Percentiles rank a stretch among this genome's conserved stretches.
These are phyloP conservation scores for Pseudotulostoma volvatum DNA, from an alignment of 495 filamentous ascomycete genomes.

Conservation along the genomic window DNA sequence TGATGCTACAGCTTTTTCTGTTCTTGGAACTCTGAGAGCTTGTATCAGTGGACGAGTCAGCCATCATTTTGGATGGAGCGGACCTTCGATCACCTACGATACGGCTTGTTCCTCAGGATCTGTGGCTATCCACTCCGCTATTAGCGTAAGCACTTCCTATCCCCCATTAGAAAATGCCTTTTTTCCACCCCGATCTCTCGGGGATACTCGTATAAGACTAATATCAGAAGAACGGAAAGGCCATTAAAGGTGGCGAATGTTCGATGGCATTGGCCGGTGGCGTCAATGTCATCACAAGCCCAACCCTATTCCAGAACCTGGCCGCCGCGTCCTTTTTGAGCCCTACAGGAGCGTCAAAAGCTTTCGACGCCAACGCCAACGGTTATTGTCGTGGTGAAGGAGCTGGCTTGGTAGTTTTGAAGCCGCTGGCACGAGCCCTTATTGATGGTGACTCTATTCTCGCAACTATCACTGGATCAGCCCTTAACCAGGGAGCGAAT, in stretches of 20 bases:
- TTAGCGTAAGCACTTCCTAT: too few relatives aligned
- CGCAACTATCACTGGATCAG: conserved; percentile 42
- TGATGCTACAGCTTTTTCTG: conserved; percentile 20
- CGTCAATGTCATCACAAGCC: conserved; percentile 25
- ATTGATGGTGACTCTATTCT: conserved; percentile 46
- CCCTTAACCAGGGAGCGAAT: conserved; percentile 51
- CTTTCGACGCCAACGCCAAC: conserved; percentile 53
- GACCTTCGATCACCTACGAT: conserved; percentile 27
- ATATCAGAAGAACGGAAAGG: too few relatives aligned
- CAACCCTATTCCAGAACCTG: conserved; percentile 20
- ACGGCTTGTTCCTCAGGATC: conserved; percentile 32
- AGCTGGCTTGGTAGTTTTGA: conserved; percentile 48
- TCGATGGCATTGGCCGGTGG: conserved; percentile 25
- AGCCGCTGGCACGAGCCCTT: conserved; percentile 44
- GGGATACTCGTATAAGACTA: too few relatives aligned
- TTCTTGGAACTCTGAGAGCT: conserved; percentile 18
- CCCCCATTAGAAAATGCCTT: too few relatives aligned
- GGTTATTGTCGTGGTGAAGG: conserved; percentile 62
- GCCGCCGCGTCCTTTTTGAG: conserved; percentile 23
- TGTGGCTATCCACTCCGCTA: conserved; percentile 26
- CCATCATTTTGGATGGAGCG: conserved; percentile 35
- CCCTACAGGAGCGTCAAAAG: conserved; percentile 39
- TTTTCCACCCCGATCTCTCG: too few relatives aligned
- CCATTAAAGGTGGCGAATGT: conserved; percentile 24
- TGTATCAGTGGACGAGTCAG: conserved; percentile 23